These are phyloP conservation scores for Chlorokybus atmophyticus DNA, from an alignment of 139 green algal genomes.

Conservation along the genomic window DNA sequence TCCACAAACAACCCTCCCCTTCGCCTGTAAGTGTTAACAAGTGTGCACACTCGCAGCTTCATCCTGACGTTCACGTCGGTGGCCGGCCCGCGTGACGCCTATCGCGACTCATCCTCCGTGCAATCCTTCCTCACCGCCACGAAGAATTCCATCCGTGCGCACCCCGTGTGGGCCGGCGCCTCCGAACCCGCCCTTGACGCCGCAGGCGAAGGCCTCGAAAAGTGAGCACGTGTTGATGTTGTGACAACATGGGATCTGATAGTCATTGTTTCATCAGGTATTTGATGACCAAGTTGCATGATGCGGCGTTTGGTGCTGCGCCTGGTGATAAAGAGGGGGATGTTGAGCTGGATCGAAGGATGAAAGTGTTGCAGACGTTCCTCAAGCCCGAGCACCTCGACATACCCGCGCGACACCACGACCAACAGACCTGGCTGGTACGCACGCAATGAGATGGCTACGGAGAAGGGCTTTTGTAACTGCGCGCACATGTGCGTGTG, in stretches of 20 bases:
- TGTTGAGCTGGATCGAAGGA: constrained; percentile 39
- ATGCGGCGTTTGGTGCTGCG: constrained; percentile 48
- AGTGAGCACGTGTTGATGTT: no score
- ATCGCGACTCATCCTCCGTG: constrained; percentile 14
- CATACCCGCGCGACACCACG: constrained; percentile 37
- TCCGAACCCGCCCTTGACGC: constrained; percentile 33
- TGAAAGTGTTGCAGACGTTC: constrained; percentile 31
- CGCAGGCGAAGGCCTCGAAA: constrained; percentile 44
- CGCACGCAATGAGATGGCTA: no score
- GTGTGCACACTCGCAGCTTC: no score
- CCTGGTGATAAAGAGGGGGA: constrained; percentile 64
- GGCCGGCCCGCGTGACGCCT: no score
- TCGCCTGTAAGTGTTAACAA: no score
- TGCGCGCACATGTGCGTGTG: neutral
- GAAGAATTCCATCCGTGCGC: constrained; percentile 55
- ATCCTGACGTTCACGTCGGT: constrained; percentile 16
- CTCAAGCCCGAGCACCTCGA: constrained; percentile 57
- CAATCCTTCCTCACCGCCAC: constrained; percentile 68
- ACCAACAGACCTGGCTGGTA: constrained; percentile 26
- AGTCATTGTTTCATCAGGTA: no score
- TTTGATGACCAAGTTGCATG: constrained; percentile 85
- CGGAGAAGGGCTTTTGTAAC: neutral
- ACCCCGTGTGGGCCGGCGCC: constrained; percentile 65
- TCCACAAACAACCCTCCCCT: no score
- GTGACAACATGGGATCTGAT: no score